phyloP scores from a whole-genome alignment of 352 stramenopile species.

The Globisporangium megalacanthum region DNA sequence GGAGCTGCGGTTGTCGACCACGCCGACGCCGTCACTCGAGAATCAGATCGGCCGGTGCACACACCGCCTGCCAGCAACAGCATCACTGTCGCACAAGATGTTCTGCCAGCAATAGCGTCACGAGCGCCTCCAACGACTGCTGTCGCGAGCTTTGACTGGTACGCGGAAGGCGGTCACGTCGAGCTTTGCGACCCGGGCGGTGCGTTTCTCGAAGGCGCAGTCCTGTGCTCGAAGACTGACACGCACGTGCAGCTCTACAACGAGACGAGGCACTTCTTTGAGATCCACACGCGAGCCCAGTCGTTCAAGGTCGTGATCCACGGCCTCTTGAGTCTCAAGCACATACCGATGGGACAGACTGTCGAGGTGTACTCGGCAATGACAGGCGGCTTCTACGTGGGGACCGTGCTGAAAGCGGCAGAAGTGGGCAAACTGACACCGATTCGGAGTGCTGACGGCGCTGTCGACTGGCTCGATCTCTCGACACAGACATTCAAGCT shows the following conservation, averaged over 20 bases:
- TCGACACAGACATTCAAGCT: slow-evolving; percentile 54
- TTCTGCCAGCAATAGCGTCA: neutral
- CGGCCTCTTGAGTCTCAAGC: slow-evolving; percentile 34
- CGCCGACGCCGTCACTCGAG: neutral
- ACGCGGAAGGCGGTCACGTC: slow-evolving; percentile 40
- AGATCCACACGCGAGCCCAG: slow-evolving; percentile 25
- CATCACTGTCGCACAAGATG: neutral
- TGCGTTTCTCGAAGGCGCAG: slow-evolving; percentile 38
- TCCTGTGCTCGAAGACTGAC: slow-evolving; percentile 36
- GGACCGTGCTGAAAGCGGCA: slow-evolving; percentile 33
- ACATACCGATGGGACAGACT: slow-evolving; percentile 33
- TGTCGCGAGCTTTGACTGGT: slow-evolving; percentile 38
- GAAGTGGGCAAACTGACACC: slow-evolving; percentile 37
- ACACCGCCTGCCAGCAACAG: neutral
- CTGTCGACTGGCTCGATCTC: slow-evolving; percentile 52
- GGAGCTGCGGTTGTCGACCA: too few species aligned
- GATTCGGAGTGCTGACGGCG: slow-evolving; percentile 17
- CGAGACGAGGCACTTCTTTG: slow-evolving; percentile 44
- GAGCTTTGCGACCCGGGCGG: slow-evolving; percentile 33
- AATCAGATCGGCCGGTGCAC: neutral
- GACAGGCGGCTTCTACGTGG: slow-evolving; percentile 27
- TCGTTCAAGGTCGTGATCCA: slow-evolving; percentile 57
- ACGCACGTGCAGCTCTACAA: slow-evolving; percentile 48
- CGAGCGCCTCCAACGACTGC: slow-evolving; percentile 1
- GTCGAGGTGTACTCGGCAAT: slow-evolving; percentile 58